These are phyloP conservation scores for Lasiodiplodia gonubiensis DNA, from an alignment of 2,329 filamentous ascomycete species.

Conservation along the genomic window DNA sequence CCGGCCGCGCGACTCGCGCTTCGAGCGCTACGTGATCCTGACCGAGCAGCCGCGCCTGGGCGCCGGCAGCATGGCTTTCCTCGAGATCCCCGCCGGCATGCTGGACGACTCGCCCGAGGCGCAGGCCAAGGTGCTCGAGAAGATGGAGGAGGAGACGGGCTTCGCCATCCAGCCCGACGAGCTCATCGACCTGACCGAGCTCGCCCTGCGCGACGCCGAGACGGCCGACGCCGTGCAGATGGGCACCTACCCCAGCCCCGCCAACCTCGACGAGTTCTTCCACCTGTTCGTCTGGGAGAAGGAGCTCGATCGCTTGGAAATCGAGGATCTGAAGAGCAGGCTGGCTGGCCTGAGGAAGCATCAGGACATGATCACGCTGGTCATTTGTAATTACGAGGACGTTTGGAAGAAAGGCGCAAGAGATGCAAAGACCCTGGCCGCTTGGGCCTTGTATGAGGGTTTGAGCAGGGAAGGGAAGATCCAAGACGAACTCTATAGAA, in stretches of 20 bases:
- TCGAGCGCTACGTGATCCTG: slow-evolving; percentile 57
- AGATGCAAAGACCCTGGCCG: slow-evolving; percentile 61
- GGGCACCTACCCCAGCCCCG: slow-evolving; percentile 59
- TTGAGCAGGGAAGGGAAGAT: slow-evolving; percentile 55
- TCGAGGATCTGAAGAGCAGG: slow-evolving; percentile 54
- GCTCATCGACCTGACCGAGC: slow-evolving; percentile 58
- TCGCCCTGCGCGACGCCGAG: slow-evolving; percentile 46
- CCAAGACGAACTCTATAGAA: not conserved
- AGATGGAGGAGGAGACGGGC: slow-evolving; percentile 59
- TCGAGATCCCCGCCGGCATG: slow-evolving; percentile 63
- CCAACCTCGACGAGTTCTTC: slow-evolving; percentile 62
- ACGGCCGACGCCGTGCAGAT: slow-evolving; percentile 45
- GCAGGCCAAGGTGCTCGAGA: slow-evolving; percentile 59
- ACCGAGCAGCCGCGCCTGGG: slow-evolving; percentile 62
- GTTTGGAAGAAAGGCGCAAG: slow-evolving; percentile 59
- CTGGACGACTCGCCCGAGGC: slow-evolving; percentile 60
- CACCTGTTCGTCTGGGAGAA: slow-evolving; percentile 61
- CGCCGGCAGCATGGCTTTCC: slow-evolving; percentile 56
- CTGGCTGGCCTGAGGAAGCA: slow-evolving; percentile 57
- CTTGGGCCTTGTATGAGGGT: slow-evolving; percentile 61
- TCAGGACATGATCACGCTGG: slow-evolving; percentile 62
- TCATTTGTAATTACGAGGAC: slow-evolving; percentile 52
- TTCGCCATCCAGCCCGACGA: slow-evolving; percentile 55
- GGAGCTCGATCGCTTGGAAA: slow-evolving; percentile 50
- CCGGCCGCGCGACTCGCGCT: slow-evolving; percentile 56